Evolutionary conservation across 164 flowering plant genomes (phyloP), one percentile per base, ranked within the genome.

Genomic region (Magnolia kwangsiensis): DNA sequence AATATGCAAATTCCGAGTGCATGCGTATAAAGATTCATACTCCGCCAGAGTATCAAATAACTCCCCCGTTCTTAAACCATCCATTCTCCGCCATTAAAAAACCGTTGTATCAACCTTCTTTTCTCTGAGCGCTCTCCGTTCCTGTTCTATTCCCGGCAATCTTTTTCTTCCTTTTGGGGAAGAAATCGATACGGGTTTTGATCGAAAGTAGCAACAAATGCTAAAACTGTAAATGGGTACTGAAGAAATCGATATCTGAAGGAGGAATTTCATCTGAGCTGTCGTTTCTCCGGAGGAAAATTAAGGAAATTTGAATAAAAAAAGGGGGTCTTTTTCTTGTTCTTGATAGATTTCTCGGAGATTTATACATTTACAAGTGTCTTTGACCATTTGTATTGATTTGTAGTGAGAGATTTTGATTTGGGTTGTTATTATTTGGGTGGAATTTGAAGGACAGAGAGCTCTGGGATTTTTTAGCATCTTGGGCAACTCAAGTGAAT

Each of bases 371-470:
- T 23, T 65, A 13, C 24, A 11, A 65, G 63, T 29, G 21, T 65
- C 27, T 8, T 24, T 24, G 21, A 29, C 1, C 9, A 21, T 23
- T 65, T 16, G 19, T 14, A 24, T 68, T 29, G 37, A 11, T 68
- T 11, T 68, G 7, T 7, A 13, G 29, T 16, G 6, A n/a, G 24
- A 64, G 13, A 64, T 31, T 51, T 16, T 59, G 67, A 58, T 74
- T 76, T 76, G 79, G 74, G 78, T 79, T 37, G 75, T 65, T 73
- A n/a, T 82, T 78, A 20, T 61, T 79, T 79, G 71, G 73, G 67
- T 71, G 59, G 16, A 64, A 55, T 55, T 55, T 55, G 3, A 11
- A 11, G 13, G 61, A 16, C 16, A 55, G 61, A 16, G 61, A 11
- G 61, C 18, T 55, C 18, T 3, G 7, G 21, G 24, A 64, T n/a